Conservation (phyloP, 2,329 filamentous ascomycete species). For the Diaporthe destruens region DNA sequence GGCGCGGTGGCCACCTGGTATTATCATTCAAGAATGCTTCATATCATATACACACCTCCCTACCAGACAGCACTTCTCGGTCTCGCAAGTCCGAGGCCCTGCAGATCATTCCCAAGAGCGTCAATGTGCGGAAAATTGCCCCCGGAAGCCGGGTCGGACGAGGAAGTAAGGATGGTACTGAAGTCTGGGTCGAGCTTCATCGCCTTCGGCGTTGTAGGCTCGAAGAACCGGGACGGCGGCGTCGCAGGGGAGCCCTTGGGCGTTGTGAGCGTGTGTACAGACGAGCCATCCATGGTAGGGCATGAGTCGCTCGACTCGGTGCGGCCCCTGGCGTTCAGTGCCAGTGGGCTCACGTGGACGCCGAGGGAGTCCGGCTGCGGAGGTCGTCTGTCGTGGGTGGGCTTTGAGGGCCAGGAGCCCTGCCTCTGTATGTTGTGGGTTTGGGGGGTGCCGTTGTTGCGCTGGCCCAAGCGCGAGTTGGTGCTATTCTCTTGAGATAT, state of each 20-base stretch:
- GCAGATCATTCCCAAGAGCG: not conserved
- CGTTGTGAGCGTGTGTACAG: constrained; percentile 6
- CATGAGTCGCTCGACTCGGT: constrained; percentile 13
- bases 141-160: not conserved
- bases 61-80: constrained; percentile 20
- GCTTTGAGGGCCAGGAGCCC: not conserved
- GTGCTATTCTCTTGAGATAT: not conserved
- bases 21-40: not conserved
- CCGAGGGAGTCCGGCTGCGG: too few relatives aligned
- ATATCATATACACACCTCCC: not conserved
- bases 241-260: constrained; percentile 27
- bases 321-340: not conserved
- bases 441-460: not conserved
- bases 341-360: not conserved
- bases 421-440: not conserved
- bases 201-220: constrained; percentile 50
- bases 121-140: not conserved
- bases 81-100: not conserved
- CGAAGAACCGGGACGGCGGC: constrained; percentile 44
- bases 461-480: not conserved
- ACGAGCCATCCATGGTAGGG: constrained; percentile 21
- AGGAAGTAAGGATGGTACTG: not conserved
- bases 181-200: constrained; percentile 43
- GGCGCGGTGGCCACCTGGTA: not conserved
- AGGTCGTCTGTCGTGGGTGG: not conserved